phyloP scores from a whole-genome alignment of 495 filamentous ascomycete species.

The Thermothielavioides terrestris region DNA sequence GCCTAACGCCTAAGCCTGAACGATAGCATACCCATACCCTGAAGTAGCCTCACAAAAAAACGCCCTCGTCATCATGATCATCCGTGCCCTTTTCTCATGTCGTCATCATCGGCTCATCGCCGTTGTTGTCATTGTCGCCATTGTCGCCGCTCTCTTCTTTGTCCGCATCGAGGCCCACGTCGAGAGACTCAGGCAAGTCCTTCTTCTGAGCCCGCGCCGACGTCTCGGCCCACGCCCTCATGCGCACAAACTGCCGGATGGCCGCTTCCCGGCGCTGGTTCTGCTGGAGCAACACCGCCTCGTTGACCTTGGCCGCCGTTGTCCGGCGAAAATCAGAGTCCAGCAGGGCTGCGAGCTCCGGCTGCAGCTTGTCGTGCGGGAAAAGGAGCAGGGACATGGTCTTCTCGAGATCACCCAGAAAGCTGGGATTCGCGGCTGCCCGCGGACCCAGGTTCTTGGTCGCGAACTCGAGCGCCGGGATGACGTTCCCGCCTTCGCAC shows the following conservation, averaged over 20 bases:
- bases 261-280: slow-evolving; percentile 68
- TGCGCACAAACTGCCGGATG: slow-evolving; percentile 65
- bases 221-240: slow-evolving; percentile 79
- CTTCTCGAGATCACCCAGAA: slow-evolving; percentile 78
- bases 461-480: slow-evolving; percentile 77
- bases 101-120: slow-evolving; percentile 55
- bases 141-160: slow-evolving; percentile 31
- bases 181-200: slow-evolving; percentile 62
- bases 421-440: slow-evolving; percentile 70
- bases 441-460: slow-evolving; percentile 77
- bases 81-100: slow-evolving; percentile 24
- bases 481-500: slow-evolving; percentile 69
- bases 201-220: slow-evolving; percentile 64
- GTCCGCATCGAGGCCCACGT: slow-evolving; percentile 54
- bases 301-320: slow-evolving; percentile 77
- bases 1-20: slow-evolving; percentile 9
- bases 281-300: slow-evolving; percentile 69
- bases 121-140: slow-evolving; percentile 39
- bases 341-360: slow-evolving; percentile 65
- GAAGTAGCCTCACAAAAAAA: not conserved
- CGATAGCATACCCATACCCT: not conserved
- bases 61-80: not conserved
- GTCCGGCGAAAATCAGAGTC: slow-evolving; percentile 71
- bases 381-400: slow-evolving; percentile 92
- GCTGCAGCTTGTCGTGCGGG: slow-evolving; percentile 58